These are phyloP conservation scores for Trichophyton benhamiae DNA, from an alignment of 2,329 filamentous ascomycete genomes.

Conservation along the genomic window DNA sequence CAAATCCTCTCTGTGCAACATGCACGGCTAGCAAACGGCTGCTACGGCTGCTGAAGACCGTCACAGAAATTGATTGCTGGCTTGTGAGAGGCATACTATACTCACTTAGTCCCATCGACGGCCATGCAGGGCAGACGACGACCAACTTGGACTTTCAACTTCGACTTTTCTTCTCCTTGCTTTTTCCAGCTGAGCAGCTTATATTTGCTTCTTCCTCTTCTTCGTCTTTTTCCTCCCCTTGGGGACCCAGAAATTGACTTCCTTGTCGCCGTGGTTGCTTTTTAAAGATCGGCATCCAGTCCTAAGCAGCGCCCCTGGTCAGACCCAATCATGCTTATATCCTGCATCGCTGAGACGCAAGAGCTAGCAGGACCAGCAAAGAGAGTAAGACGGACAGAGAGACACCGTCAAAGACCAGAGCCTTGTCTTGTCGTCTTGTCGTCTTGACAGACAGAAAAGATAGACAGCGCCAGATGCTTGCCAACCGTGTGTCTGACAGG, in stretches of 20 bases:
- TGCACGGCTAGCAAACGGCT: background rate
- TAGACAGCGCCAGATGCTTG: too few species aligned
- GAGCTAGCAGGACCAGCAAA: too few species aligned
- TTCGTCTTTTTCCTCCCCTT: background rate
- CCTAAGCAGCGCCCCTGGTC: background rate
- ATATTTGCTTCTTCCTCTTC: background rate
- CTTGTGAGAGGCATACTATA: too few species aligned
- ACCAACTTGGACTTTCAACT: too few species aligned
- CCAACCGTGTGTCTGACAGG: too few species aligned
- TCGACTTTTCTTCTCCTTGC: background rate
- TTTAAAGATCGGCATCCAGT: background rate
- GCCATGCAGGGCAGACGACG: background rate
- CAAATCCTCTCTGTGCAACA: background rate
- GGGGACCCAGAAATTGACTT: background rate
- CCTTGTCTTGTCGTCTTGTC: background rate
- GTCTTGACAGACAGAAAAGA: too few species aligned
- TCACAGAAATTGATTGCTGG: background rate
- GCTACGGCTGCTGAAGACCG: background rate
- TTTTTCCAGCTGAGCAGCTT: background rate
- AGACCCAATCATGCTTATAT: background rate
- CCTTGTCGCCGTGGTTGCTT: background rate
- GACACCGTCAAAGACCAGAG: too few species aligned
- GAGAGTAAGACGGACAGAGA: too few species aligned
- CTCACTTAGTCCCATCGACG: too few species aligned
- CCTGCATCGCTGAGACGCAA: background rate